Percentiles rank a stretch among this genome's conserved stretches.
Conservation (phyloP, 345 rosid species). For the Balakata baccata region DNA sequence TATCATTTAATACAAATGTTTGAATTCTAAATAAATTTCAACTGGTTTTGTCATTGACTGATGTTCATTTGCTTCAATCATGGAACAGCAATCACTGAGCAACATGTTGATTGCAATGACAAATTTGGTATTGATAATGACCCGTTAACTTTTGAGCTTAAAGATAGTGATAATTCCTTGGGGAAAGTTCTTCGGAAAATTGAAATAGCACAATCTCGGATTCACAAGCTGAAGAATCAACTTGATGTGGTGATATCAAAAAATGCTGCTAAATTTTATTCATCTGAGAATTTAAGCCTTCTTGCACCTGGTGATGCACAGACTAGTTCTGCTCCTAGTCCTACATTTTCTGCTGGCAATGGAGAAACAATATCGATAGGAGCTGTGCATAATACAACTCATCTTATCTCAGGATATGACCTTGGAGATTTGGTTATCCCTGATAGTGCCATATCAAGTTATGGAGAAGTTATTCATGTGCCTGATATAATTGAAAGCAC, state of each 20-base stretch:
- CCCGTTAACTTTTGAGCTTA: conserved; percentile 38
- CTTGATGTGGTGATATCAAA: conserved; percentile 60
- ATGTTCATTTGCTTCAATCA: conserved; percentile 16
- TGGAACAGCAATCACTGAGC: conserved; percentile 40
- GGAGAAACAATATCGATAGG: conserved; percentile 60
- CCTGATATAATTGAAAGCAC: conserved; percentile 97
- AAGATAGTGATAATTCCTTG: conserved; percentile 48
- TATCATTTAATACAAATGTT: not conserved
- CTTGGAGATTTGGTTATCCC: conserved; percentile 60
- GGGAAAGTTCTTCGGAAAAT: conserved; percentile 72
- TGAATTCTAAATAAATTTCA: conserved; percentile 5
- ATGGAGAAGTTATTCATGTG: conserved; percentile 62
- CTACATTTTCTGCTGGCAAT: conserved; percentile 67
- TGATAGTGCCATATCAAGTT: conserved; percentile 59
- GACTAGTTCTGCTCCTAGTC: conserved; percentile 84
- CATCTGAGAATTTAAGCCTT: conserved; percentile 83
- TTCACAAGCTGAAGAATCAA: conserved; percentile 59
- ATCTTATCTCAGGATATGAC: conserved; percentile 48
- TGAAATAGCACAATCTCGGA: conserved; percentile 54
- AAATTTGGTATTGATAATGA: conserved; percentile 34
- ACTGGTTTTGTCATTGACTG: conserved; percentile 12
- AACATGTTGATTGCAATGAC: conserved; percentile 35
- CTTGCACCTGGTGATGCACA: conserved; percentile 60
- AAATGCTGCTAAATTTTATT: conserved; percentile 74
- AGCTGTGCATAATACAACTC: conserved; percentile 43